Evolutionary conservation across 345 rosid species (phyloP), one percentile per base, ranked within the genome.

Genomic region (Aquilaria sinensis): DNA sequence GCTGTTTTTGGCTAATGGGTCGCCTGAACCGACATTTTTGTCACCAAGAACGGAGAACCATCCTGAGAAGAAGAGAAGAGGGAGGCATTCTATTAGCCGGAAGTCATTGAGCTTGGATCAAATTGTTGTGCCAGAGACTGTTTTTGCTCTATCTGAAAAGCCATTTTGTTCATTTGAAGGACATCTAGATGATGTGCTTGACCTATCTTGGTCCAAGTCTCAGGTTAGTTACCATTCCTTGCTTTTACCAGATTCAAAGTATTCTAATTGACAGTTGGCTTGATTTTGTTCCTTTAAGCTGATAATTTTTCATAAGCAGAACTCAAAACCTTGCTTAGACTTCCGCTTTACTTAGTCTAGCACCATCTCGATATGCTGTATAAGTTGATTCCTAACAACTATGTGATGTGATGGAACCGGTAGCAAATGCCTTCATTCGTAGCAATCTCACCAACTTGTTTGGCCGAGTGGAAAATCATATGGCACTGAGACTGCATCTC

Each of bases 151-250:
- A 31, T 63, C 85, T 10, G 99, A 94, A 12, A 94, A 86, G 70
- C 99, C 99, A 13, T 34, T 90, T 69, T 90, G 92, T 77, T 88
- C 99, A 46, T 94, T 94, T 60, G 69, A 71, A 57, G 96, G 99
- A 46, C 99, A 94, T 77, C 51, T 65, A n/a, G 67, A 82, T 76
- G 96, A 78, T 73, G 99, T 94, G 64, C 97, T 88, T 45, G 99
- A 94, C 75, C 87, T 94, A 47, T 85, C 99, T n/a, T 94, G 99
- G 99, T 94, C 99, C 57, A 86, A 86, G 76, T 85, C 96, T 75
- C 96, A 79, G 97, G 98, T 92, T 61, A 66, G 95, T 74, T 57
- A 9, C 51, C 30, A 34, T 6, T 59, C 23, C 58, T 14, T n/a
- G 56, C 47, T 61, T 37, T 37, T 9, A 37, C 43, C 3, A 37